Evolutionary conservation across 75 land plant species (phyloP), one percentile per base, ranked within the genome.

Genomic region (Sequoia sempervirens): DNA sequence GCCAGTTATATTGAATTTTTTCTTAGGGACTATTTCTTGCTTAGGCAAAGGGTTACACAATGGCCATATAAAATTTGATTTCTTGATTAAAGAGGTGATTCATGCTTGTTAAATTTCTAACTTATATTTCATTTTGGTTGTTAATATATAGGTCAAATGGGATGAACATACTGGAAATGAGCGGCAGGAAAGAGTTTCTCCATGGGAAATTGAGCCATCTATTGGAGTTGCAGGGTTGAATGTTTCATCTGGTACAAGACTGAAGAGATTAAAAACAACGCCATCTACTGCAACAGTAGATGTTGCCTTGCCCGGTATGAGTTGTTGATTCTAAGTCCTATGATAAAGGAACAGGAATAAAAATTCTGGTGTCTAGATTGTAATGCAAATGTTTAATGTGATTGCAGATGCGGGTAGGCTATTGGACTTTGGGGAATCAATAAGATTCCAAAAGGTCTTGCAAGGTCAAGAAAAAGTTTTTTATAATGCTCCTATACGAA

Each of bases 121-220:
- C 46, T 78, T 41, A 5, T 26, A n/a, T 76, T 78, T 78, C 28
- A 26, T 45, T 78, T 78, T 78, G 52, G 47, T 20, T 78, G 47
- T 78, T 78, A 45, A 78, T 78, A 43, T 92, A 43, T 92, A 95
- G 97, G 97, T 95, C 2, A 89, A 89, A 54, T 95, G 97, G 97
- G 97, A 95, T 87, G 94, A 94, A 32, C 89, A 88, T 86, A 20
- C 87, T 11, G 90, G 87, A 20, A 83, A 72, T 50, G 85, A 83
- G 14, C 89, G 87, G 40, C 86, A 86, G n/a, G 92, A 85, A 38
- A 88, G 96, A 74, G 92, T 95, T 53, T 95, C 96, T 41, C 96
- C 97, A 53, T 95, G 97, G 97, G 97, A 95, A 38, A 94, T 95
- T 64, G 97, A 94, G 79, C 92, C 90, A 43, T 91, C 88, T 83